Evolutionary conservation across 225 moss, liverwort and hornwort species (phyloP), one percentile per base, ranked within the genome.

Genomic region (Pseudisothecium myosuroides): DNA sequence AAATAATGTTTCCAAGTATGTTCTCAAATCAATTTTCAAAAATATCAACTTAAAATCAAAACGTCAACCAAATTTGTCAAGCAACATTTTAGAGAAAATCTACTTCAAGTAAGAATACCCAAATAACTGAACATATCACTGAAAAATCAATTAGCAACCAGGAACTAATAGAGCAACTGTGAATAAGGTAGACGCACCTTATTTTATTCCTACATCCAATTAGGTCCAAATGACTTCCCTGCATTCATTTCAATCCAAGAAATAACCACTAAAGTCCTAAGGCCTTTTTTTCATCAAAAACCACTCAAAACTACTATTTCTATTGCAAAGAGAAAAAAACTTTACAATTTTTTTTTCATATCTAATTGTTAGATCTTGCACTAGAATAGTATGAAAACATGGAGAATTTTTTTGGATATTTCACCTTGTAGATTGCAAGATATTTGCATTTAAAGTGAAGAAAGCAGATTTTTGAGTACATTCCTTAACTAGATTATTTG

Each of bases 321-420:
- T 21, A 67, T 67, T 67, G 6, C 12, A 68, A 39, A 13, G 11
- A n/a, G 68, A 1, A 66, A 68, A 68, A 12, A 23, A 39, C 0
- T 4, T 12, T n/a, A 12, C 12, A 68, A 67, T 8, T 17, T 14
- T 22, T 67, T 22, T 68, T 68, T 4, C 13, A 23, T 39, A 22
- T n/a, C 4, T 64, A 68, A 22, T 2, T 3, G 2, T n/a, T 68
- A 12, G 4, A 37, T n/a, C 22, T n/a, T 45, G n/a, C n/a, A n/a
- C n/a, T n/a, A n/a, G n/a, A n/a, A 68, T 68, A 12, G 6, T 68
- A 13, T 23, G 39, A 68, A 1, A n/a, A n/a, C 13, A 2, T 39
- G 4, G 0, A 0, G 13, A 23, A 68, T 12, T 13, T 23, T n/a
- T 68, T 0, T 7, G 0, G 7, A 39, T 12, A 12, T n/a, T 23